A percentile compares a stretch with the other conserved stretches of the same genome.
These are phyloP conservation scores for Pythium scleroteichum DNA, from an alignment of 352 stramenopile genomes.

Conservation along the genomic window DNA sequence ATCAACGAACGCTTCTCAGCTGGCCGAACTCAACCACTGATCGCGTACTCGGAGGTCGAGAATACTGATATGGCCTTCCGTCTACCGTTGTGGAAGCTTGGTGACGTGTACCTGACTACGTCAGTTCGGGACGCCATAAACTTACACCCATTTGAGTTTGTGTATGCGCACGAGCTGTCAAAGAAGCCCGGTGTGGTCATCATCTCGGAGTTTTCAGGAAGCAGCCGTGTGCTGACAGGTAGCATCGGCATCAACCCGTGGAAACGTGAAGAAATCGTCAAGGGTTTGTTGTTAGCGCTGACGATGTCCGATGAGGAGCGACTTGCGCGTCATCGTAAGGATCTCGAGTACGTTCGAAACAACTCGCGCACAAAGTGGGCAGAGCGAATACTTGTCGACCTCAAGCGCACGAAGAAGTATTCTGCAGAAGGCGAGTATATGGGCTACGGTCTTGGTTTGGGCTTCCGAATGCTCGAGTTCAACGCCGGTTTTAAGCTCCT, in stretches of 20 bases:
- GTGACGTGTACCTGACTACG: conserved; percentile 73
- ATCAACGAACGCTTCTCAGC: conserved; percentile 67
- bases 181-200: conserved; percentile 91
- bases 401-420: conserved; percentile 94
- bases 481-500: conserved; percentile 95
- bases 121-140: conserved; percentile 83
- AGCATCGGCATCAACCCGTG: conserved; percentile 98
- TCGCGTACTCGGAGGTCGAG: conserved; percentile 74
- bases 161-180: conserved; percentile 77
- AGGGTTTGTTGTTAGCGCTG: conserved; percentile 60
- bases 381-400: conserved; percentile 95
- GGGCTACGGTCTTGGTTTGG: conserved; percentile 93
- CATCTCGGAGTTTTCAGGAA: conserved; percentile 97
- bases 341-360: conserved; percentile 92
- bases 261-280: conserved; percentile 91
- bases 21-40: conserved; percentile 46
- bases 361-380: conserved; percentile 98
- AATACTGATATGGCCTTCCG: conserved; percentile 81
- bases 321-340: conserved; percentile 70
- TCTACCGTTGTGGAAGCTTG: conserved; percentile 70
- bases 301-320: conserved; percentile 76
- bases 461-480: conserved; percentile 97
- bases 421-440: conserved; percentile 91
- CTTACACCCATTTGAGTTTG: conserved; percentile 86
- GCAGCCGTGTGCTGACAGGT: conserved; percentile 95